Evolutionary conservation across 768 basidiomycete species (phyloP), one percentile per base, ranked within the genome.

Genomic region (Podaxis rugospora): DNA sequence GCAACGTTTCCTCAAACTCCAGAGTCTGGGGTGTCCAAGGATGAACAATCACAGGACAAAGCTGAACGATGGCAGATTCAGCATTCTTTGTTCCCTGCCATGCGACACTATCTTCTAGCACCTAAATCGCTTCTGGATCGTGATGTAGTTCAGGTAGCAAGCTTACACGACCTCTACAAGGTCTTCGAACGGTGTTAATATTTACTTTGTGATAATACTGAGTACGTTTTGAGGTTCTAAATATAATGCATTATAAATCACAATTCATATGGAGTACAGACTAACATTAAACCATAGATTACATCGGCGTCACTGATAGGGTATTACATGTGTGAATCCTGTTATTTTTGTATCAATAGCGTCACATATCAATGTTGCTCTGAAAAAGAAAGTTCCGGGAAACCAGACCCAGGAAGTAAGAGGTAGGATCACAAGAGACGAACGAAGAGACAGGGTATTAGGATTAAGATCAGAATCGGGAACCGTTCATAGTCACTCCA

Each of bases 181-280:
- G 91, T 98, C 0, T 99, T 98, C 68, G 95, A 98, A 74, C 75
- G 95, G 64, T 98, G 95, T 69, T 98, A 70, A 78, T 47, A 21
- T 28, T 28, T 18, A 37, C 51, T 36, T 25, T 13, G 21, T 13
- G 40, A n/a, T 1, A 42, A 13, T 42, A 32, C 7, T 32, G 32
- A 32, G 32, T 9, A 32, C 6, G 32, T 32, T 42, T 42, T 42
- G 40, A 6, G 6, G n/a, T 16, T 42, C n/a, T 42, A 42, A 13
- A 42, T 14, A 42, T 7, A 32, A 32, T 32, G 7, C 32, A 42
- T 42, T 42, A 42, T 42, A 42, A n/a, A 42, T 9, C 32, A 32
- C 32, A 32, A 32, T 32, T 9, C 32, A 7, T 32, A 32, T 9
- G 32, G 7, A 32, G 32, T 32, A 32, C 32, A 32, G 32, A 32